Evolutionary conservation across 306 rosid genomes (phyloP), one percentile per base, ranked within the genome.

Genomic region (Boehmeria nivea): DNA sequence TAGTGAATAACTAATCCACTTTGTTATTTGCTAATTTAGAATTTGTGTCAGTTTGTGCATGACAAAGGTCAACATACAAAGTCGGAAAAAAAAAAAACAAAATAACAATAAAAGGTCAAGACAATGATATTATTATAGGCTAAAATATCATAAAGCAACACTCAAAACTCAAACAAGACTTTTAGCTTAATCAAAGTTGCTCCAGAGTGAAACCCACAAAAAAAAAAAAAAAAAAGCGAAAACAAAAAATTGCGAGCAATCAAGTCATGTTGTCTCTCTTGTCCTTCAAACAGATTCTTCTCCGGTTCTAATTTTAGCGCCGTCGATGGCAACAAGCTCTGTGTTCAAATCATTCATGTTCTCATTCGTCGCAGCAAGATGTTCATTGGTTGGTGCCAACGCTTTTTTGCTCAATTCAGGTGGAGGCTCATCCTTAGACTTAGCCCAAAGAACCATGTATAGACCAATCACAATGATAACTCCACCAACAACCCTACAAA

Each of bases 361-460:
- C 28, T 60, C 65, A 16, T 26, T 50, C n/a, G n/a, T n/a, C n/a
- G n/a, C n/a, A n/a, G n/a, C n/a, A n/a, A n/a, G n/a, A 43, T 58
- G 40, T 71, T 66, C 61, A 16, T 67, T 55, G 33, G 55, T 46
- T 20, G 46, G 28, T 14, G 44, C 19, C 27, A 16, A 38, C 5
- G 39, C 61, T 33, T 23, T 50, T 24, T 47, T 59, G 22, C 43
- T 13, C 19, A 38, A 26, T 3, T 60, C 57, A 23, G 64, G 4
- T 45, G 59, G 50, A 18, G 20, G 49, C 3, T n/a, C 55, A 51
- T 75, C 85, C 57, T 79, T 72, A 28, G 74, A 66, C 53, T 79
- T 71, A 6, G 77, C 85, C 84, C 84, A 79, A 20, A 79, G 26
- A 45, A 79, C 81, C 68, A 75, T 25, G 52, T 79, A 79, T n/a